phyloP scores from a whole-genome alignment of 768 basidiomycete genomes.

The Agrocybe praecox region DNA sequence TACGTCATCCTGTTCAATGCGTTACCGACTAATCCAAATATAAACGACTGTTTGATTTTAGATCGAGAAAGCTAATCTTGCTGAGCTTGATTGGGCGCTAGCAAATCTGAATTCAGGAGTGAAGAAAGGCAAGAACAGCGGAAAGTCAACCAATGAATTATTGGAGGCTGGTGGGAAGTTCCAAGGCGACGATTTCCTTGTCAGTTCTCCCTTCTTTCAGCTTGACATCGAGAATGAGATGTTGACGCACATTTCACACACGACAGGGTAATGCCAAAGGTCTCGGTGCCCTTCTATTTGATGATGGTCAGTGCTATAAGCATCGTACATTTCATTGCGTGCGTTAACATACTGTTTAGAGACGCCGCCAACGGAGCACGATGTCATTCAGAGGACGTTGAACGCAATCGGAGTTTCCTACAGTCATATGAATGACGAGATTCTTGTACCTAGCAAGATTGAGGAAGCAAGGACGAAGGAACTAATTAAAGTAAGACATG shows the following conservation, averaged over 20 bases:
- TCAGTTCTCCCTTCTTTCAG: not conserved
- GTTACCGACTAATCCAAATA: not conserved
- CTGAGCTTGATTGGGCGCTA: slow-evolving; percentile 82
- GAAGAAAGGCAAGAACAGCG: slow-evolving; percentile 27
- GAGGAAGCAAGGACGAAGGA: slow-evolving; percentile 64
- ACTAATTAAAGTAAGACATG: slow-evolving; percentile 46
- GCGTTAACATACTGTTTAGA: not conserved
- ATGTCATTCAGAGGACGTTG: slow-evolving; percentile 55
- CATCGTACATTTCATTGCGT: not conserved
- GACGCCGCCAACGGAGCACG: slow-evolving; percentile 32
- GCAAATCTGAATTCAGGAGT: slow-evolving; percentile 50
- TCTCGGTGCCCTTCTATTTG: slow-evolving; percentile 67
- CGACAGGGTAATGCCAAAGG: slow-evolving; percentile 57
- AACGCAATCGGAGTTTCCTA: slow-evolving; percentile 67
- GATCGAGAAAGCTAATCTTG: slow-evolving; percentile 79
- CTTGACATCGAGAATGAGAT: not conserved
- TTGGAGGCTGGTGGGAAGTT: slow-evolving; percentile 47
- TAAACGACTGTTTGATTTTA: slow-evolving; percentile 31
- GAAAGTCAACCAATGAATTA: slow-evolving; percentile 37
- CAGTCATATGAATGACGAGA: slow-evolving; percentile 73
- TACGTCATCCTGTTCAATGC: slow-evolving; percentile 35
- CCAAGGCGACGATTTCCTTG: slow-evolving; percentile 42
- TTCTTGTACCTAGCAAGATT: slow-evolving; percentile 67
- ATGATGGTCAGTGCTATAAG: slow-evolving; percentile 52
- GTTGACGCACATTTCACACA: not conserved